Base-by-base conservation (phyloP, 768 basidiomycete genomes). In the Amyloporia xantha region DNA sequence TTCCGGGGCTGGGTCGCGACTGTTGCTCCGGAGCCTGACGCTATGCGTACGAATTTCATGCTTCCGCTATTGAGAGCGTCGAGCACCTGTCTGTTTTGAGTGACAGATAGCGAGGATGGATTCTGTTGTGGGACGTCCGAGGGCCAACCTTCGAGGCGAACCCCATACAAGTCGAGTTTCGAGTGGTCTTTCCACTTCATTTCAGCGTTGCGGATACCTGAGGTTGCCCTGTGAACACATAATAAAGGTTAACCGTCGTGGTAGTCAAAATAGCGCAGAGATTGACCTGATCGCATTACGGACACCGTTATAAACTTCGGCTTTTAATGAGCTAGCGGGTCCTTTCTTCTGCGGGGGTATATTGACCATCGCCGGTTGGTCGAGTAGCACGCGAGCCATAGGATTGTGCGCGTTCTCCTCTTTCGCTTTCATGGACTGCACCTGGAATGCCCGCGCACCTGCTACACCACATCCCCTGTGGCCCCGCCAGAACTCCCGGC, bases 171-270 rank as follows among this genome's bases (percentile, higher is more conserved):
- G 54, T 71, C 67, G 44, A 86, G 60, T 38, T 76, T 71, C 21
- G 78, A 74, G 43, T 76, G 82, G 58, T 82, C 83, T 7, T 79
- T 78, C 84, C 84, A 86, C 61, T 80, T 84, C 84, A 86, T 86
- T 56, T 86, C 84, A 19, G 84, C 82, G 47, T 71, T 79, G 10
- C 78, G 79, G 17, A 78, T 63, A 6, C 82, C 81, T 54, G 78
- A 80, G 5, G 70, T 72, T 3, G 70, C 59, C 61, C 83, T 84
- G 50, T n/a, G n/a, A n/a, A n/a, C n/a, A n/a, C n/a, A n/a, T n/a
- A n/a, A n/a, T n/a, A n/a, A n/a, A n/a, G n/a, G n/a, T n/a, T n/a
- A n/a, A n/a, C n/a, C n/a, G n/a, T n/a, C n/a, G n/a, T n/a, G n/a
- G n/a, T n/a, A n/a, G n/a, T n/a, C n/a, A n/a, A n/a, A n/a, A 21